phyloP scores from a whole-genome alignment of 2,329 filamentous ascomycete genomes.

The Cercospora nicotianae region DNA sequence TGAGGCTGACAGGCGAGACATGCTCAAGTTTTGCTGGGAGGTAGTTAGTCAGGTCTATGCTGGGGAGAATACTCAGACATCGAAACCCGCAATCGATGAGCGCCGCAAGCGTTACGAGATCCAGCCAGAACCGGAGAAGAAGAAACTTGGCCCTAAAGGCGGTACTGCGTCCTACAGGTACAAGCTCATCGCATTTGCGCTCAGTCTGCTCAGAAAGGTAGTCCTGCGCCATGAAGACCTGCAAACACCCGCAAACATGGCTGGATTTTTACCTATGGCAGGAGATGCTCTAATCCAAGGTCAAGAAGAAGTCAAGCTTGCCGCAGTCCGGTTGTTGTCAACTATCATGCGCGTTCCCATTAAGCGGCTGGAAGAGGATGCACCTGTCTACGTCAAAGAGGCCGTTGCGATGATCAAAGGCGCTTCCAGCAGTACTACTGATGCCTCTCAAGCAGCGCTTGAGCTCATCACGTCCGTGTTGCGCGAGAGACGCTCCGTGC shows the following conservation, averaged over 20 bases:
- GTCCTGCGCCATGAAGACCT: conserved; percentile 81
- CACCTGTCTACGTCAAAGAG: conserved; percentile 78
- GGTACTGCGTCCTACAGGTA: conserved; percentile 76
- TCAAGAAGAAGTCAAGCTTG: conserved; percentile 90
- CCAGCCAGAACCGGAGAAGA: conserved; percentile 73
- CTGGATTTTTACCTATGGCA: conserved; percentile 83
- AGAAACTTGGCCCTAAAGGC: conserved; percentile 56
- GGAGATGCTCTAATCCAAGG: conserved; percentile 81
- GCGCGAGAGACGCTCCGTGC: conserved; percentile 73
- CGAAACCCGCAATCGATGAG: conserved; percentile 21
- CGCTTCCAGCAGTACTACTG: conserved; percentile 74
- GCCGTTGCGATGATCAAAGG: conserved; percentile 78
- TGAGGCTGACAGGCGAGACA: conserved; percentile 73
- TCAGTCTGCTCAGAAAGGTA: conserved; percentile 84
- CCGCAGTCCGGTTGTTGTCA: conserved; percentile 79
- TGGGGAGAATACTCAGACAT: conserved; percentile 38
- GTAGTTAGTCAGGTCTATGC: conserved; percentile 81
- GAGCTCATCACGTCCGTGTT: conserved; percentile 86
- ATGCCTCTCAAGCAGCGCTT: conserved; percentile 81
- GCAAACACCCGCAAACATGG: conserved; percentile 74
- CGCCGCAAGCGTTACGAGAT: conserved; percentile 62
- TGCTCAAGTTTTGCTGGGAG: conserved; percentile 93
- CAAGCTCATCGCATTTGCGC: conserved; percentile 83
- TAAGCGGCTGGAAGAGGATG: conserved; percentile 65
- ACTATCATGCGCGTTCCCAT: conserved; percentile 84